phyloP scores from a whole-genome alignment of 2,329 filamentous ascomycete genomes.

The Monilinia polystroma region DNA sequence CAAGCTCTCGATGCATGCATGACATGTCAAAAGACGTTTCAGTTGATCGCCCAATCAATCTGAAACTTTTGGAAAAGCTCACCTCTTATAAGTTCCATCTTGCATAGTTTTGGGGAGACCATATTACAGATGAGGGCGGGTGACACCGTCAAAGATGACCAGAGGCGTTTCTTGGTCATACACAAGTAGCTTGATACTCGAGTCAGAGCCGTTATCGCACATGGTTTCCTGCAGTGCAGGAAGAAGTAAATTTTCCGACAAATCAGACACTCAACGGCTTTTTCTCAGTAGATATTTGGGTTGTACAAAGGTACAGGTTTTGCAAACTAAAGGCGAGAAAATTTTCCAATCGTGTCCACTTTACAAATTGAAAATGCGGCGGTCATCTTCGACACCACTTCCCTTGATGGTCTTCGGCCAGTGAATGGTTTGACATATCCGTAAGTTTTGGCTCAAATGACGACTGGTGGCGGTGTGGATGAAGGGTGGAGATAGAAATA shows the following conservation, averaged over 20 bases:
- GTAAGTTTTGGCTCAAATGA: neutral
- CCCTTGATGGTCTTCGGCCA: slow-evolving; percentile 12
- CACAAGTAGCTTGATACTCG: neutral
- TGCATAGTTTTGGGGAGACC: neutral
- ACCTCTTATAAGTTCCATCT: neutral
- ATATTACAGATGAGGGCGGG: neutral
- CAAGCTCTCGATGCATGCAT: neutral
- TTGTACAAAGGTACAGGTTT: neutral
- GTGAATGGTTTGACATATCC: neutral
- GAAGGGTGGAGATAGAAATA: slow-evolving; percentile 11
- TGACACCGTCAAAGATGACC: neutral
- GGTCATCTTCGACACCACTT: slow-evolving; percentile 1
- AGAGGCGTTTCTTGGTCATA: neutral
- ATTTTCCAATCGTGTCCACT: slow-evolving; percentile 12
- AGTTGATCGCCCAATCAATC: neutral
- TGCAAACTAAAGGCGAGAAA: no score
- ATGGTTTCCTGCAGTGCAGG: neutral
- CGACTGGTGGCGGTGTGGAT: slow-evolving; percentile 12
- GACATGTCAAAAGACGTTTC: neutral
- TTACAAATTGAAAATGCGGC: neutral
- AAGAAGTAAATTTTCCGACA: neutral
- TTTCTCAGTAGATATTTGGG: neutral
- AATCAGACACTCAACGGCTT: neutral
- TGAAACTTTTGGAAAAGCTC: neutral
- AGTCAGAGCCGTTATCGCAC: slow-evolving; percentile 12